These are phyloP conservation scores for Corrigiola litoralis DNA, from an alignment of 179 eudicot genomes.

Conservation along the genomic window DNA sequence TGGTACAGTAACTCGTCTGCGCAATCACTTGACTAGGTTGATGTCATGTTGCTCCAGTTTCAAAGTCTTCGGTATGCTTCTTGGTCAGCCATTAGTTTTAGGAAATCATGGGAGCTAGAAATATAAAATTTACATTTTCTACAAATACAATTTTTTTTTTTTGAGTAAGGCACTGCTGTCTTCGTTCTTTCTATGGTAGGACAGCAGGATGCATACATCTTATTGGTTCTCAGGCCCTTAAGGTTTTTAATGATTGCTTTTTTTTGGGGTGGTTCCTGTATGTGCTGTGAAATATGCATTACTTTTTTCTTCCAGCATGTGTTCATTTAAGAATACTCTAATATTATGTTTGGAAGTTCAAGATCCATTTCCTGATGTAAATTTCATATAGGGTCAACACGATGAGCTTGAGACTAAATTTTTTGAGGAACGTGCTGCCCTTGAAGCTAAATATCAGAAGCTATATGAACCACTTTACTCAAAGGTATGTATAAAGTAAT, in stretches of 20 bases:
- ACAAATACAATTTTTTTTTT: no score
- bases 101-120: no score
- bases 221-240: background rate
- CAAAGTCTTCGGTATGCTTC: no score
- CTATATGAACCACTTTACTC: slow-evolving; percentile 69
- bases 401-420: slow-evolving; percentile 82
- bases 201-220: background rate
- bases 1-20: no score
- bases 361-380: background rate
- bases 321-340: background rate
- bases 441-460: slow-evolving; percentile 81
- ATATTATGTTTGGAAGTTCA: background rate
- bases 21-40: no score
- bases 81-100: no score
- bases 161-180: background rate
- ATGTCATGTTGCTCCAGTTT: no score
- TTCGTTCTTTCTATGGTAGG: background rate
- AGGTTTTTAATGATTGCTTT: background rate
- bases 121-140: no score
- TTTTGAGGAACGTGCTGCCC: slow-evolving; percentile 79
- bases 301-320: background rate
- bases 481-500: slow-evolving; percentile 36
- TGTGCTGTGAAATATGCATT: background rate
- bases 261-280: no score
- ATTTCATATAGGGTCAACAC: slow-evolving; percentile 53